Evolutionary conservation across 345 rosid species (phyloP).

Genomic region (Syzygium oleosum): DNA sequence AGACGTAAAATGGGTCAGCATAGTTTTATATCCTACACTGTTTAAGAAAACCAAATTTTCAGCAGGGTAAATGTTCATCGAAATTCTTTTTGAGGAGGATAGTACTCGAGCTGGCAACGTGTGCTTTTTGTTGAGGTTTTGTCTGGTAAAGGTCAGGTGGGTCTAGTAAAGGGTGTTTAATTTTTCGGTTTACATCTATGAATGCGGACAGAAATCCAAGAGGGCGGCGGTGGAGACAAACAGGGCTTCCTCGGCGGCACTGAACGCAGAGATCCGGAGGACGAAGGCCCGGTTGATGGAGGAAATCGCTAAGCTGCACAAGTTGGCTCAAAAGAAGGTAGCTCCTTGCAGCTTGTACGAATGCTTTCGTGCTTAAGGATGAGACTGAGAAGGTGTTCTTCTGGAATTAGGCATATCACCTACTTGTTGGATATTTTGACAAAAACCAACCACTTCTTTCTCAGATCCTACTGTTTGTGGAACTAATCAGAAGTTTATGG

Average conservation of each 20-base stretch:
- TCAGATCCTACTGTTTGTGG: background rate
- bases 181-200: background rate
- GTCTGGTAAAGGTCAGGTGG: background rate
- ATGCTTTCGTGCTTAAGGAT: background rate
- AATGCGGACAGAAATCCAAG: slow-evolving; percentile 51
- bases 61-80: background rate
- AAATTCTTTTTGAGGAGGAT: background rate
- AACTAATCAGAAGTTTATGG: background rate
- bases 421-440: background rate
- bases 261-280: slow-evolving; percentile 77
- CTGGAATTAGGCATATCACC: background rate
- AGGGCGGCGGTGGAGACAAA: slow-evolving; percentile 44
- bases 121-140: background rate
- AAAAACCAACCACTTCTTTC: background rate
- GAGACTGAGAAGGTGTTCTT: background rate
- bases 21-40: background rate
- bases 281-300: slow-evolving; percentile 61
- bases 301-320: slow-evolving; percentile 57
- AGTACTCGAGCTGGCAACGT: background rate
- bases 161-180: background rate
- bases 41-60: background rate
- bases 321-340: slow-evolving; percentile 63
- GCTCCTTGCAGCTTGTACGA: background rate
- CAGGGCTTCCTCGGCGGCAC: slow-evolving; percentile 56
- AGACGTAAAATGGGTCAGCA: background rate